Conservation (phyloP, 371 early-diverging fungal species). For the Mortierella sp. region DNA sequence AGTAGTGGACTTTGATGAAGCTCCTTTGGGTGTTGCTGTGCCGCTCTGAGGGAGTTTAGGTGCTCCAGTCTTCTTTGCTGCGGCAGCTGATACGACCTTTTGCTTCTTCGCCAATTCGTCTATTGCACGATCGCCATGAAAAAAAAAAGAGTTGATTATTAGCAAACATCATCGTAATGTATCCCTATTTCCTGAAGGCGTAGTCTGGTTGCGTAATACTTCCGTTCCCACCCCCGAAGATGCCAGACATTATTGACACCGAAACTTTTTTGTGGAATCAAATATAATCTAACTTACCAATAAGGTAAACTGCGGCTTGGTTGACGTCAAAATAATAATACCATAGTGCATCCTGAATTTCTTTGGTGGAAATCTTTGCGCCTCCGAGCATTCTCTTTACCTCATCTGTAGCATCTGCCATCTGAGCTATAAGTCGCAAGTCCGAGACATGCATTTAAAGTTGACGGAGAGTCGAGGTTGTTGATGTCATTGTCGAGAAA, state of each 20-base stretch:
- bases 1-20: slow-evolving; percentile 18
- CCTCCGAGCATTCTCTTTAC: slow-evolving; percentile 68
- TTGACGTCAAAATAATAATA: slow-evolving; percentile 73
- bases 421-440: slow-evolving; percentile 41
- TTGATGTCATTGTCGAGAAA: slow-evolving; percentile 15
- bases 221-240: not conserved
- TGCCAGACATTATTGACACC: too few relatives aligned
- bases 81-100: slow-evolving; percentile 53
- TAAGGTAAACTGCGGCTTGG: slow-evolving; percentile 66
- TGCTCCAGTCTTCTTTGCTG: slow-evolving; percentile 55
- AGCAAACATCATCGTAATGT: not conserved
- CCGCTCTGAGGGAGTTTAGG: slow-evolving; percentile 39
- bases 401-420: slow-evolving; percentile 66
- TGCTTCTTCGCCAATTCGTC: slow-evolving; percentile 63
- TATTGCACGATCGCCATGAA: slow-evolving; percentile 15
- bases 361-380: slow-evolving; percentile 60
- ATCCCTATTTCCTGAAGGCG: not conserved
- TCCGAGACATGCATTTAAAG: slow-evolving; percentile 6
- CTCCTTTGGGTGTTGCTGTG: slow-evolving; percentile 31
- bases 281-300: slow-evolving; percentile 62
- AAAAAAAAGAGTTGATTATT: slow-evolving; percentile 4
- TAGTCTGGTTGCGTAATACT: not conserved
- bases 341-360: slow-evolving; percentile 77
- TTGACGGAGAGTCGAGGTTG: not conserved
- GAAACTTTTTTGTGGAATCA: too few relatives aligned